Base-by-base conservation (phyloP, 2,329 filamentous ascomycete genomes). In the Alternaria arborescens region DNA sequence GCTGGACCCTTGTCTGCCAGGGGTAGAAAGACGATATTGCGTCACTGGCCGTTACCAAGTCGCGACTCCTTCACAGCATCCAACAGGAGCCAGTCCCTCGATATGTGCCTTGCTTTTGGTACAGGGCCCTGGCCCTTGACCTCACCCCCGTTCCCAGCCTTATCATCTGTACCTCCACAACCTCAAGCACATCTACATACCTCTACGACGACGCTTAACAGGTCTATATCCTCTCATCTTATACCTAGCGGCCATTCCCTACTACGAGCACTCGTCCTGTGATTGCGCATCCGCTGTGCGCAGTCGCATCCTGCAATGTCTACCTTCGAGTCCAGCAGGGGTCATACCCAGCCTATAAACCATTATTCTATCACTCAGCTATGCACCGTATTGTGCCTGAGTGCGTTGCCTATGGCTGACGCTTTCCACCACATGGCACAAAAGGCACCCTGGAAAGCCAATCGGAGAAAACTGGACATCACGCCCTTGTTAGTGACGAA, bases 401-500 rank as follows among this genome's bases (percentile, higher is more conserved):
- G 68, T 11, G 63, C 52, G 26, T 46, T 71, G 14, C 69, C 73
- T 20, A 43, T 74, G 7, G 65, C 61, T n/a, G 61, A 67, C 53
- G 74, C 70, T 22, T n/a, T 72, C 8, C 74, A 77, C 34, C 76
- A 78, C 55, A 78, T 78, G 76, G 55, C 67, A 3, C 50, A 50
- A 14, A 75, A 70, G 51, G 70, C 74, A 24, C 75, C 74, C 10
- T 71, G 64, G 43, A 73, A 67, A 55, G 28, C 68, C 24, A 54
- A 71, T n/a, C 71, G 69, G 32, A 67, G 76, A 53, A 77, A 78
- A 64, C 55, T 74, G 47, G 70, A 76, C 47, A 73, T 76, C 26
- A 78, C 75, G 1, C 89, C 90, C 7, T 80, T 95, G 26, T 82
- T 87, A 7, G 82, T 95, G 57, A 89, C 87, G 60, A 96, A 94